These are phyloP conservation scores for Pleurotus pulmonarius DNA, from an alignment of 768 basidiomycete species.

Conservation along the genomic window DNA sequence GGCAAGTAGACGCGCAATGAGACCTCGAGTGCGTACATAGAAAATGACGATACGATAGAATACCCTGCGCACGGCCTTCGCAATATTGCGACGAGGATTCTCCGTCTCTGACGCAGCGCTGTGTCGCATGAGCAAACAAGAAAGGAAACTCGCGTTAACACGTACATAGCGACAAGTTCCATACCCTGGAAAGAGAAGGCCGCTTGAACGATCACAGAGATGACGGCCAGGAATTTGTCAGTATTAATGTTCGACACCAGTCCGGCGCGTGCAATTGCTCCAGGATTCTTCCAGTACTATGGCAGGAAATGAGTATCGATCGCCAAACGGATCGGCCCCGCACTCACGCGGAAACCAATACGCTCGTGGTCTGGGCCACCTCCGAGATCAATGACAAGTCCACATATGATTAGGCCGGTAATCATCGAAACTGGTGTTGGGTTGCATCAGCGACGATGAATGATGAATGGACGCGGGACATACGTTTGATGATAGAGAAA, in stretches of 20 bases:
- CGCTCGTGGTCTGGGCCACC: conserved; percentile 67
- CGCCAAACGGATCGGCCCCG: not conserved
- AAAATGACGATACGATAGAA: conserved; percentile 78
- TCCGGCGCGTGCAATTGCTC: conserved; percentile 42
- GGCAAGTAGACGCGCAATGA: no score
- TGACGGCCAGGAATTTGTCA: conserved; percentile 41
- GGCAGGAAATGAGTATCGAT: not conserved
- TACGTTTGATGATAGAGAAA: conserved; percentile 63
- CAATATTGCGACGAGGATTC: conserved; percentile 74
- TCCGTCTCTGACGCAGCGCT: conserved; percentile 73
- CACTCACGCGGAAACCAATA: conserved; percentile 58
- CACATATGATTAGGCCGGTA: conserved; percentile 50
- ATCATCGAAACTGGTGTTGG: conserved; percentile 56
- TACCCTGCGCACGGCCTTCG: conserved; percentile 69
- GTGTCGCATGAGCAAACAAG: conserved; percentile 8
- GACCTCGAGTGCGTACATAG: conserved; percentile 54
- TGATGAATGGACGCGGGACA: conserved; percentile 13
- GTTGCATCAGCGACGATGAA: no score
- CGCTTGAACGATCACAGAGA: conserved; percentile 42
- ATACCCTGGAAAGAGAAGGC: conserved; percentile 77
- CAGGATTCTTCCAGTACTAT: conserved; percentile 72
- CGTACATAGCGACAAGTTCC: conserved; percentile 66
- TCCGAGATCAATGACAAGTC: conserved; percentile 72
- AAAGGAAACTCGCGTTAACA: not conserved
- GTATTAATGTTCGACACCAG: conserved; percentile 36